These are phyloP conservation scores for Coniferiporia sulphurascens DNA, from an alignment of 1,284 basidiomycete species.

Conservation along the genomic window DNA sequence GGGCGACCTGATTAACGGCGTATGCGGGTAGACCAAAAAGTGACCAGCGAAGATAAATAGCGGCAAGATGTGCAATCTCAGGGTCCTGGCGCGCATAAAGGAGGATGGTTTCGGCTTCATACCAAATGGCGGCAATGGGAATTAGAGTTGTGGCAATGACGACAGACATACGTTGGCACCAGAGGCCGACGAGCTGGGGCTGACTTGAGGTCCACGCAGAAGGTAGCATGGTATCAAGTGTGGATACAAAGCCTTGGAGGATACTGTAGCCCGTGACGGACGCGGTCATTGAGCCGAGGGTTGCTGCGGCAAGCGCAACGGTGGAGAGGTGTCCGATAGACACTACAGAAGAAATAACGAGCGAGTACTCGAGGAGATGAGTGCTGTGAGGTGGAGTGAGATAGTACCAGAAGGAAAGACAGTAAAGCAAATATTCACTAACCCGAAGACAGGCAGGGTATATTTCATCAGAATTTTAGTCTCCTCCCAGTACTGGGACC, in stretches of 20 bases:
- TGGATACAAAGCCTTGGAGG: constrained; percentile 80
- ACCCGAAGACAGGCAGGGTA: constrained; percentile 66
- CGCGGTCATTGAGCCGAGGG: constrained; percentile 86
- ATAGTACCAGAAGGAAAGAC: neutral
- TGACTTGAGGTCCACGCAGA: constrained; percentile 86
- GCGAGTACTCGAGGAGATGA: constrained; percentile 70
- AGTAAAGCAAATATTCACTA: constrained; percentile 1
- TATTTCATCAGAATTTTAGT: constrained; percentile 55
- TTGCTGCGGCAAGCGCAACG: constrained; percentile 77
- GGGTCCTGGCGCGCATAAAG: constrained; percentile 81
- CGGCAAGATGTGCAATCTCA: constrained; percentile 77
- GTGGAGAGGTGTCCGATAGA: constrained; percentile 85
- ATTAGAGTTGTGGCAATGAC: constrained; percentile 57
- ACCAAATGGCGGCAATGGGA: constrained; percentile 69
- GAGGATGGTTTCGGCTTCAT: constrained; percentile 77
- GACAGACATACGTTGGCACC: constrained; percentile 85
- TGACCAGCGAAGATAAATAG: constrained; percentile 73
- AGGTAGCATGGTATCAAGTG: constrained; percentile 87
- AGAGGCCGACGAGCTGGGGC: constrained; percentile 82
- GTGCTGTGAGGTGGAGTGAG: constrained; percentile 40
- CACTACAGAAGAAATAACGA: constrained; percentile 70
- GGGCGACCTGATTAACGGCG: constrained; percentile 66
- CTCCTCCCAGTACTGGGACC: constrained; percentile 52
- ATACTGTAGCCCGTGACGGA: constrained; percentile 68
- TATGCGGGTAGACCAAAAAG: constrained; percentile 88